phyloP scores from a whole-genome alignment of 2,329 filamentous ascomycete species.

The Pseudogymnoascus sp. region DNA sequence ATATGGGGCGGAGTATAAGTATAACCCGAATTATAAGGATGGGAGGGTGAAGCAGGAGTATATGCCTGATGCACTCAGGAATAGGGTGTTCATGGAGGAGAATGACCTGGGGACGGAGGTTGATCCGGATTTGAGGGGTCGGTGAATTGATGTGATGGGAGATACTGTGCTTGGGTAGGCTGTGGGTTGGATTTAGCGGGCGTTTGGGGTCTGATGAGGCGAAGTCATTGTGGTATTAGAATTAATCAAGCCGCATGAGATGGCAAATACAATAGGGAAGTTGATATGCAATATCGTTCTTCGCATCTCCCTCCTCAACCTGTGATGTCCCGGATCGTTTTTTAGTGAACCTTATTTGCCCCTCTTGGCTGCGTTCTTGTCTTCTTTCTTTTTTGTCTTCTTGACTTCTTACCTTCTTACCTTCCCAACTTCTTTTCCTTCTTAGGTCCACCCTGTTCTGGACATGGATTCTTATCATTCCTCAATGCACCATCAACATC shows the following conservation, averaged over 20 bases:
- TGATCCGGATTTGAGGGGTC: constrained; percentile 47
- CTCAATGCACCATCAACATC: background rate
- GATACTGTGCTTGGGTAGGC: background rate
- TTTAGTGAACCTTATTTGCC: background rate
- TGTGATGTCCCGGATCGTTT: background rate
- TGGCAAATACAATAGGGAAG: background rate
- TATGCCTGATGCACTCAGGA: constrained; percentile 67
- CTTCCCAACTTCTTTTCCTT: background rate
- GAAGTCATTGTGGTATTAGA: background rate
- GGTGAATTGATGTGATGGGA: background rate
- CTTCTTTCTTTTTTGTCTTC: background rate
- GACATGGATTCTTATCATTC: background rate
- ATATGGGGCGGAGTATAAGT: constrained; percentile 89
- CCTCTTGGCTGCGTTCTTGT: background rate
- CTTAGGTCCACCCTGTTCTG: background rate
- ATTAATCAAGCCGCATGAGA: background rate
- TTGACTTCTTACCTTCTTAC: background rate
- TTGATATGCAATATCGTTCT: background rate
- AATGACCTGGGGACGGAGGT: constrained; percentile 69
- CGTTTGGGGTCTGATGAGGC: background rate
- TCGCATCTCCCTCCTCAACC: background rate
- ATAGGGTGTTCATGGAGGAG: constrained; percentile 69
- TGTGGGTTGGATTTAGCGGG: background rate
- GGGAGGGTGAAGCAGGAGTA: constrained; percentile 83
- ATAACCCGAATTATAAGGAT: constrained; percentile 82